These are phyloP conservation scores for Cadophora luteo-olivacea DNA, from an alignment of 2,329 filamentous ascomycete species.

Conservation along the genomic window DNA sequence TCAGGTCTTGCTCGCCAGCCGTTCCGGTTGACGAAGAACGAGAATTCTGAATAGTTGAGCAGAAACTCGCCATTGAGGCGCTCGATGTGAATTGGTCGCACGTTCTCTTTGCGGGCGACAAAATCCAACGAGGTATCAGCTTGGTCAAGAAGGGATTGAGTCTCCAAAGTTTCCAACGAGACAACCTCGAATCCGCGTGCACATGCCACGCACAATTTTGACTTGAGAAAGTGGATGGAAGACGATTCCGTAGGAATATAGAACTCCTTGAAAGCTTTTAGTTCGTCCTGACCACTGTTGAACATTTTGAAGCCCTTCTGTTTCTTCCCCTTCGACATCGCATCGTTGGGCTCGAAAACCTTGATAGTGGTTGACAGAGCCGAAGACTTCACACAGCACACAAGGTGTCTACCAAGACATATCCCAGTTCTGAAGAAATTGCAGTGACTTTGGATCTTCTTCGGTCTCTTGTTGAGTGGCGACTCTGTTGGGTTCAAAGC, in stretches of 20 bases:
- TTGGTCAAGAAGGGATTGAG: conserved; percentile 94
- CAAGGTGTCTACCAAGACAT: conserved; percentile 90
- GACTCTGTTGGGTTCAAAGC: conserved; percentile 86
- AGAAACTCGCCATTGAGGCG: conserved; percentile 96
- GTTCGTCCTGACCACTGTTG: conserved; percentile 87
- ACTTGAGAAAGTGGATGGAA: conserved; percentile 96
- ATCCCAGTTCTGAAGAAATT: conserved; percentile 99
- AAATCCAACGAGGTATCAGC: conserved; percentile 98
- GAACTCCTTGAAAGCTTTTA: conserved; percentile 98
- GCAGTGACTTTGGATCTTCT: conserved; percentile 96
- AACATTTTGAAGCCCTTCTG: conserved; percentile 98
- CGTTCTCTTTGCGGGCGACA: conserved; percentile 89
- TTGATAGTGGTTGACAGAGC: conserved; percentile 96
- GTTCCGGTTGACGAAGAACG: conserved; percentile 98
- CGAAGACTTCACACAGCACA: conserved; percentile 95
- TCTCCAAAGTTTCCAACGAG: conserved; percentile 95
- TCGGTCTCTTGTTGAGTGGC: conserved; percentile 80
- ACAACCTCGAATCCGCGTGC: conserved; percentile 97
- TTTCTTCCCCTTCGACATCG: conserved; percentile 91
- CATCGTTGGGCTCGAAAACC: conserved; percentile 98
- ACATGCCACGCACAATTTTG: conserved; percentile 95
- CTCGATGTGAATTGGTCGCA: conserved; percentile 96
- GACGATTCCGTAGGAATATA: conserved; percentile 99
- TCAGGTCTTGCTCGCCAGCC: conserved; percentile 95
- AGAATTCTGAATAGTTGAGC: conserved; percentile 98